phyloP scores from a whole-genome alignment of 2,329 filamentous ascomycete species.

The Zymoseptoria pseudotritici region DNA sequence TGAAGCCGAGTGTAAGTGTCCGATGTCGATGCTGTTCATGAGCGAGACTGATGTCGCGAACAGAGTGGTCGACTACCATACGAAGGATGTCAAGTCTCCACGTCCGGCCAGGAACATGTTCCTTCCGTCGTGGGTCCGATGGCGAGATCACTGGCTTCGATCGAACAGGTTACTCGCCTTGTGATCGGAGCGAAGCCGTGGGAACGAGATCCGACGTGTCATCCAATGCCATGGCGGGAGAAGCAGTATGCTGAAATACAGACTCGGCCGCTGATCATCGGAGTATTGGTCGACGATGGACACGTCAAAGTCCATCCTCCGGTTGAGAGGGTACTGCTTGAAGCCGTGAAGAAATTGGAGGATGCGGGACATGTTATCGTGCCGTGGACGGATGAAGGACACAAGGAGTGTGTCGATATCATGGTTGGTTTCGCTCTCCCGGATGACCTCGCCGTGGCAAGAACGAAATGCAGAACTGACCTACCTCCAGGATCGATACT shows the following conservation, averaged over 20 bases:
- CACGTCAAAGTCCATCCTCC: constrained; percentile 21
- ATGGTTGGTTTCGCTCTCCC: no score
- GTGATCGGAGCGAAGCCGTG: constrained; percentile 32
- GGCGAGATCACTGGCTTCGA: constrained; percentile 44
- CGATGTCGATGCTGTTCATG: not conserved
- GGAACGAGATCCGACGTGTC: constrained; percentile 35
- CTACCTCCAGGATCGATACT: constrained; percentile 47
- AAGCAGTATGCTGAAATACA: constrained; percentile 17
- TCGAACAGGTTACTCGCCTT: constrained; percentile 37
- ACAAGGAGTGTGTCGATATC: constrained; percentile 49
- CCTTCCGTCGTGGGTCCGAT: constrained; percentile 57
- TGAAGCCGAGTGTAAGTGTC: constrained; percentile 40
- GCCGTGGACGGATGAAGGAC: constrained; percentile 38
- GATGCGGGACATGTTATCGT: constrained; percentile 36
- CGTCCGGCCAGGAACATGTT: constrained; percentile 57
- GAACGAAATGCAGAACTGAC: not conserved
- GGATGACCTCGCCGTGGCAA: no score
- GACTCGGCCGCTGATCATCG: constrained; percentile 17
- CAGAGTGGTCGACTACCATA: constrained; percentile 54
- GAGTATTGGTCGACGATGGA: constrained; percentile 20
- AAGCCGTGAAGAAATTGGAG: constrained; percentile 9
- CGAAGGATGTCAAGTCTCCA: constrained; percentile 51
- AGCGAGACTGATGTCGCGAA: not conserved
- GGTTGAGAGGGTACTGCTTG: constrained; percentile 12
- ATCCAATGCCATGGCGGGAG: constrained; percentile 37